phyloP scores from a whole-genome alignment of 1,139 yeast species.

The Diutina ranongensis region DNA sequence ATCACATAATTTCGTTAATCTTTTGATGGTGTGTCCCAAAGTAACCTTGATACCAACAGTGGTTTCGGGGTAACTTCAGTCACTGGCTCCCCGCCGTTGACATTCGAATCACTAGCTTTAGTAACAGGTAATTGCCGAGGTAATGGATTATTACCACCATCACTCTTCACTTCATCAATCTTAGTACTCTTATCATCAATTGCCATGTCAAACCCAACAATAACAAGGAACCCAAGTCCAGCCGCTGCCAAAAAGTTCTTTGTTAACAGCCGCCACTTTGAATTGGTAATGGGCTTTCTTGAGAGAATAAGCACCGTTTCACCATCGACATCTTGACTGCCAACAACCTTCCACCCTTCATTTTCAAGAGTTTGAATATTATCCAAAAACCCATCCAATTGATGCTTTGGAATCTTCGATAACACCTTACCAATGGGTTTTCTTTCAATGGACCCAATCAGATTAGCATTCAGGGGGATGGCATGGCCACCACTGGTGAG shows the following conservation, averaged over 20 bases:
- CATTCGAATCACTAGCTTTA: no score
- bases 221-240: constrained; percentile 21
- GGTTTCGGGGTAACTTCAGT: no score
- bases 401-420: constrained; percentile 23
- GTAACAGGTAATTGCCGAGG: no score
- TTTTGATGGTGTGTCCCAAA: no score
- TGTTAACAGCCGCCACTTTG: constrained; percentile 11
- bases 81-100: no score
- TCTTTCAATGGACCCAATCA: background rate
- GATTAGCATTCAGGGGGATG: background rate
- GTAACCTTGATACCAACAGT: no score
- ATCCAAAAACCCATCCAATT: constrained; percentile 19
- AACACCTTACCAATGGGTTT: constrained; percentile 15
- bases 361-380: constrained; percentile 22
- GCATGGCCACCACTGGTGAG: background rate
- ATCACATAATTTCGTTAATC: no score
- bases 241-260: constrained; percentile 23
- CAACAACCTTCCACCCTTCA: constrained; percentile 35
- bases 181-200: no score
- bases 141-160: background rate
- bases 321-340: constrained; percentile 21
- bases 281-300: constrained; percentile 7
- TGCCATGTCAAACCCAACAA: constrained; percentile 17
- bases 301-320: constrained; percentile 18
- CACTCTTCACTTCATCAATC: background rate